Evolutionary conservation across 805 yeast species (phyloP), one percentile per base, ranked within the genome.

Genomic region (Scheffersomyces amazonensis): DNA sequence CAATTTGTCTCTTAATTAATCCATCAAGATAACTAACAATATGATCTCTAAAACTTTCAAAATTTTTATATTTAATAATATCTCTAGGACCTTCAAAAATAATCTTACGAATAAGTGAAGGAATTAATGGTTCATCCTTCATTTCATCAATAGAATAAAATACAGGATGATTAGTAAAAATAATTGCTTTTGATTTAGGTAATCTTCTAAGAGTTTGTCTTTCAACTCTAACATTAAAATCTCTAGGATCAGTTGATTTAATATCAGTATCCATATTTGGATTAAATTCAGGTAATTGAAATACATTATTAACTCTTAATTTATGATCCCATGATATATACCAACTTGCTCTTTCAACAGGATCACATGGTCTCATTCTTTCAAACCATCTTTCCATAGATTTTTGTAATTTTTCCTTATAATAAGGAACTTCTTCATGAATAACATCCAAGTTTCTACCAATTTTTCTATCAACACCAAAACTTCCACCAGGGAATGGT

Each of bases 401-500:
- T 23, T 66, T 74, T 53, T 80, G 73, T 53, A 83, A 65, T 52
- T 82, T 82, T 37, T 75, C 78, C 48, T 77, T 69, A 50, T 83
- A 83, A 55, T 81, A 80, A 3, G 90, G 90, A 40, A 83, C 90
- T 5, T 73, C 80, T 10, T 70, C 70, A 49, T 83, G 89, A 43
- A 83, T 83, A 10, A 69, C 64, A 56, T 83, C 87, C 34, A 83
- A 57, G 37, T 72, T 74, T 49, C 69, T 73, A 16, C 89, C 89
- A 33, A 83, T 48, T 47, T 82, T 83, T 40, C 71, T 52, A 47
- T 67, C 56, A 38, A 83, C 76, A 39, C 82, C 83, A 59, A 83
- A 83, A 1, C 82, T 76, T 3, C 89, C 89, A 34, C 90, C 90
- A 3, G 89, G 88, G 56, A 83, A 82, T 5, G 88, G 87, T 27